Evolutionary conservation across 495 filamentous ascomycete species (phyloP), one percentile per base, ranked within the genome.

Genomic region (Hypoxylon perforatum): DNA sequence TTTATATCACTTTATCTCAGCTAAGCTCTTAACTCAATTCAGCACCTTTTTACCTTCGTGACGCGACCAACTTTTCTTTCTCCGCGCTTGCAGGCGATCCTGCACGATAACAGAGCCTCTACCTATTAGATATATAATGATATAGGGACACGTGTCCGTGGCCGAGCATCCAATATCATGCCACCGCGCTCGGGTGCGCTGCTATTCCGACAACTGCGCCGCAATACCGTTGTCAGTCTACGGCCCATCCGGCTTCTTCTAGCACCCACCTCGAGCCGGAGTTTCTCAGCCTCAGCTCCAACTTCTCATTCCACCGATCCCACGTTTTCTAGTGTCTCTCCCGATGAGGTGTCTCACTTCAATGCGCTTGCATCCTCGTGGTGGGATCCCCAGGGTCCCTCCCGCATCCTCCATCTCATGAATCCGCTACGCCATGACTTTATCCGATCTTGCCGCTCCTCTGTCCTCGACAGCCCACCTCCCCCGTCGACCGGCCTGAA

Each of bases 361-460:
- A 91, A 92, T 71, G 85, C 88, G 63, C 92, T 99, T 61, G 95
- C 96, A 72, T 91, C 89, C 69, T 88, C 88, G 70, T 99, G 95
- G 95, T 99, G 95, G 95, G 96, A 98, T 78, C 92, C 95, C 1
- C 88, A 96, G 78, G 95, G 95, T 53, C 88, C 93, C 17, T 97
- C 93, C 0, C 88, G 94, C 12, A 88, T 97, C 63, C 88, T 99
- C 1, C 96, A 98, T 77, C 88, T 96, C 48, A 98, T 99, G 95
- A 98, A 99, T 81, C 95, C 96, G 9, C 87, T 96, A 41, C 93
- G 95, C 30, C 93, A 97, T 77, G 88, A 92, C 72, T 98, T 98
- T 80, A 95, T 99, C 75, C 77, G 80, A 2, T 75, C 80, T 35
- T 97, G 94, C 69, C 88, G 85, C 60, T 76, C 83, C 66, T 81